Percentiles rank a stretch among this genome's conserved stretches.
Evolutionary conservation across 805 yeast species (phyloP).

Genomic region (Diddensiella transvaalensis): DNA sequence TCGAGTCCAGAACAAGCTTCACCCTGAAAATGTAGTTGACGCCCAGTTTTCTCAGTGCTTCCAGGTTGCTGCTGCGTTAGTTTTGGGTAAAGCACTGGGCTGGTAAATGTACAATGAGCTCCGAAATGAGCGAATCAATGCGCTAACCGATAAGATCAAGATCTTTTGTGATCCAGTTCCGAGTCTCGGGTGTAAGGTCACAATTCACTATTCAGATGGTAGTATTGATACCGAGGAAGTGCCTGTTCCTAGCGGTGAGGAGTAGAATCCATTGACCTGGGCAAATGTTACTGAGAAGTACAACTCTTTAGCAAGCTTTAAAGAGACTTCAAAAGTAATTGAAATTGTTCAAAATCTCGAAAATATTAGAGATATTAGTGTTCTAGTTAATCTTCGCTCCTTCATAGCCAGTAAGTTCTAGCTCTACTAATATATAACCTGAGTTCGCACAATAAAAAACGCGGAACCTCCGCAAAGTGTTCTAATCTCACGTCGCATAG

Average conservation of each 20-base stretch:
- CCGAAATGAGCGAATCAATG: neutral
- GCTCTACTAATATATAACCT: too few species aligned
- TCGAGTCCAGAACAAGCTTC: neutral
- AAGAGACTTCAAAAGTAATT: neutral
- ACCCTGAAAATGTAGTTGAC: neutral
- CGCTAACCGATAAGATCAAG: neutral
- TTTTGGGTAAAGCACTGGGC: neutral
- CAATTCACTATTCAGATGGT: neutral
- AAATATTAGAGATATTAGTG: neutral
- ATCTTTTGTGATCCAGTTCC: neutral
- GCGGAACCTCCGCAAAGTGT: too few species aligned
- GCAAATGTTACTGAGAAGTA: neutral
- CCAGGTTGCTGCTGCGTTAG: neutral
- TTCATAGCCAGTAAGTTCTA: too few species aligned
- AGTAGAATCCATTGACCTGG: neutral
- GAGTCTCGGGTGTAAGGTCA: neutral
- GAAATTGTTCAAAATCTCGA: neutral
- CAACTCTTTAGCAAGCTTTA: neutral
- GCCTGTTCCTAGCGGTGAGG: neutral
- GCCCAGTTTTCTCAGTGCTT: neutral
- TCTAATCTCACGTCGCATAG: too few species aligned
- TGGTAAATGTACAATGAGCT: neutral
- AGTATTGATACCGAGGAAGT: neutral
- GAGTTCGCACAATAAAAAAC: neutral
- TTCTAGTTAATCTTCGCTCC: neutral